phyloP scores from a whole-genome alignment of 2,329 filamentous ascomycete genomes.

The Lizonia empirigonia region DNA sequence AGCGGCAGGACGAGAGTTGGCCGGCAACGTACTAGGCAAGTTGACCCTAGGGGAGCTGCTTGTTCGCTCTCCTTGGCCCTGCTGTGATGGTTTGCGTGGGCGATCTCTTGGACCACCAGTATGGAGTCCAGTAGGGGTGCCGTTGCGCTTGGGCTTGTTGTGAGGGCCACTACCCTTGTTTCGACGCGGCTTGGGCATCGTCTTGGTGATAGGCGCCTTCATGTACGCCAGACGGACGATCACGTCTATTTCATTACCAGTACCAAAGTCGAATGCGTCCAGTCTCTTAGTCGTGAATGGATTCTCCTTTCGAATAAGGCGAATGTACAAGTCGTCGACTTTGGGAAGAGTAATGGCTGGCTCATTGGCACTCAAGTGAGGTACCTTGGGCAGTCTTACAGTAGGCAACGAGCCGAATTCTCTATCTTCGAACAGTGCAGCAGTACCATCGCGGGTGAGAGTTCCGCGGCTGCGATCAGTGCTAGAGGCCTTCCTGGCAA shows the following conservation, averaged over 20 bases:
- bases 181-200: conserved; percentile 36
- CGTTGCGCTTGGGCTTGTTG: conserved; percentile 37
- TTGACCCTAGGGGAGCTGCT: conserved; percentile 33
- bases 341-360: conserved; percentile 31
- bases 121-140: conserved; percentile 25
- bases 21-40: conserved; percentile 33
- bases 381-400: conserved; percentile 39
- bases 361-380: conserved; percentile 43
- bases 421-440: conserved; percentile 53
- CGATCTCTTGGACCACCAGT: conserved; percentile 32
- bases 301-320: conserved; percentile 36
- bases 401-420: conserved; percentile 55
- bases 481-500: conserved; percentile 25
- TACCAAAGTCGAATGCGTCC: conserved; percentile 33
- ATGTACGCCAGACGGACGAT: conserved; percentile 35
- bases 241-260: conserved; percentile 36
- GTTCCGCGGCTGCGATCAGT: conserved; percentile 44
- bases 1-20: conserved; percentile 29
- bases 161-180: conserved; percentile 17
- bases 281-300: conserved; percentile 36
- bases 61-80: conserved; percentile 34
- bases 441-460: conserved; percentile 49
- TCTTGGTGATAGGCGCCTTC: conserved; percentile 35
- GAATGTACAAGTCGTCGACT: conserved; percentile 26
- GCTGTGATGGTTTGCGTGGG: conserved; percentile 40